These are phyloP conservation scores for Microdochium bolleyi DNA, from an alignment of 2,329 filamentous ascomycete species.

Conservation along the genomic window DNA sequence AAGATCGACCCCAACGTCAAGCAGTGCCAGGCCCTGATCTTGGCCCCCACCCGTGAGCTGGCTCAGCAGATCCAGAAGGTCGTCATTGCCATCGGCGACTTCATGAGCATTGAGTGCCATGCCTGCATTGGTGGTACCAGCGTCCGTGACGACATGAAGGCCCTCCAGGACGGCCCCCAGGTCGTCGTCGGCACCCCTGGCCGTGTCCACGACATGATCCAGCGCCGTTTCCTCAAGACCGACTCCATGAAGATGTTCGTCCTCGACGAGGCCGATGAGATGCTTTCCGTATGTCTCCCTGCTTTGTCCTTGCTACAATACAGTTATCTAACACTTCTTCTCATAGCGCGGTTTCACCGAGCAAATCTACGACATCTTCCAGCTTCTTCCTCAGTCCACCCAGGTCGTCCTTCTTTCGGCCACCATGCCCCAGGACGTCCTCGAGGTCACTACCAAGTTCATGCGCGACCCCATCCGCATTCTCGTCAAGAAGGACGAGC, in stretches of 20 bases:
- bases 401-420: conserved; percentile 97
- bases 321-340: conserved; percentile 22
- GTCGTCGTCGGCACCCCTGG: conserved; percentile 96
- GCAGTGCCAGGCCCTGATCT: conserved; percentile 95
- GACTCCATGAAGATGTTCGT: conserved; percentile 99
- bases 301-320: conserved; percentile 2
- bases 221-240: conserved; percentile 93
- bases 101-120: conserved; percentile 99
- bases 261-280: conserved; percentile 98
- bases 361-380: conserved; percentile 99
- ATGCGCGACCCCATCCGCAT: conserved; percentile 99
- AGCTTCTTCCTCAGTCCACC: conserved; percentile 93
- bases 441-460: conserved; percentile 99
- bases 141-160: conserved; percentile 98
- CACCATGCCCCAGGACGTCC: conserved; percentile 97
- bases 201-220: conserved; percentile 99
- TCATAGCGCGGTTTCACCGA: conserved; percentile 91
- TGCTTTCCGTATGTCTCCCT: conserved; percentile 68
- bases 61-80: conserved; percentile 99
- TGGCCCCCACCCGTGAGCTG: conserved; percentile 95
- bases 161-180: conserved; percentile 90
- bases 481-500: conserved; percentile 98
- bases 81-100: conserved; percentile 96
- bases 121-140: conserved; percentile 98
- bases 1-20: conserved; percentile 95